Evolutionary conservation across 345 rosid genomes (phyloP).

Genomic region (Kandelia obovata): DNA sequence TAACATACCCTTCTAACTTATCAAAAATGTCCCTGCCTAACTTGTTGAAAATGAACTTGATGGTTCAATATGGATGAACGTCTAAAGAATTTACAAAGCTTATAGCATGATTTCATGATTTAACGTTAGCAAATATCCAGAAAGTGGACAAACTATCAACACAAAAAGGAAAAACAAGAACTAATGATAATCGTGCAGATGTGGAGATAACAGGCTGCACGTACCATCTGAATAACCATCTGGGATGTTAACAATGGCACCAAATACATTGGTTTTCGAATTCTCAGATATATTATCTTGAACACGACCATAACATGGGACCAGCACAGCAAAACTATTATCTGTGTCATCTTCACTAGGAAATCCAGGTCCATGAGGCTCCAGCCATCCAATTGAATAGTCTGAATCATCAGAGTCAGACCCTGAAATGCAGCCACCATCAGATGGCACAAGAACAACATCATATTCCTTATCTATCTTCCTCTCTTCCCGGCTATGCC

Average conservation of each 20-base stretch:
- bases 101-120: neutral
- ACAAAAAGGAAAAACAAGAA: neutral
- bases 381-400: constrained; percentile 77
- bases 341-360: constrained; percentile 55
- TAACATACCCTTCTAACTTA: neutral
- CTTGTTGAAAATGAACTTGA: neutral
- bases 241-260: constrained; percentile 40
- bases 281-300: constrained; percentile 32
- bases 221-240: constrained; percentile 47
- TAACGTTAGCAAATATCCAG: neutral
- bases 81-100: neutral
- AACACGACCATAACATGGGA: constrained; percentile 55
- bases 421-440: constrained; percentile 70
- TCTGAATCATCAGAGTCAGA: constrained; percentile 72
- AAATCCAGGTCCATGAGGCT: constrained; percentile 72
- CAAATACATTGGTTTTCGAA: constrained; percentile 31
- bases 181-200: neutral
- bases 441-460: constrained; percentile 70
- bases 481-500: constrained; percentile 66
- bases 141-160: neutral
- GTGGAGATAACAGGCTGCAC: constrained; percentile 12
- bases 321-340: constrained; percentile 66
- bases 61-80: neutral
- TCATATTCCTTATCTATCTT: constrained; percentile 66
- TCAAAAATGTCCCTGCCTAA: neutral